Evolutionary conservation across 768 basidiomycete species (phyloP), one percentile per base, ranked within the genome.

Genomic region (Hygrocybe coccinea): DNA sequence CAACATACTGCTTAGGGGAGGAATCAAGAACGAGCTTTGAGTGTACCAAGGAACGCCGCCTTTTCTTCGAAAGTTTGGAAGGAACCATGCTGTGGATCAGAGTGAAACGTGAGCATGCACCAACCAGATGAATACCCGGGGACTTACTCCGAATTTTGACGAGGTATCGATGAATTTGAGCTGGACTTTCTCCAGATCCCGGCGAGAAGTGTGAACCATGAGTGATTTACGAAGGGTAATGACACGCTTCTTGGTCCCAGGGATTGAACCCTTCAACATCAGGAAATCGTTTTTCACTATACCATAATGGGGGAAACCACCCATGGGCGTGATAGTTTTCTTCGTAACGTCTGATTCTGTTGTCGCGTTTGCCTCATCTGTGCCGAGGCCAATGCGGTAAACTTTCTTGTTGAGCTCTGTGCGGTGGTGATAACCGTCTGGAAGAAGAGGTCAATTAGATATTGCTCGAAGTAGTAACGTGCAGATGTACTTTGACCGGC

Each of bases 91-190:
- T 91, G 61, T 19, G 64, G 47, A 58, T 39, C 50, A 41, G 52
- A 47, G 9, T 1, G 6, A 54, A 21, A 63, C 55, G 33, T 60
- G 38, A 11, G 7, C 8, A 57, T n/a, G 17, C n/a, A 11, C 4
- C 17, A 19, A 12, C 24, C 12, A 51, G 22, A 15, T 33, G 17
- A 24, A 24, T 8, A 29, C 36, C 6, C 2, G 34, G 24, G 2
- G 43, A 81, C 87, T 63, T 84, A 91, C 89, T 64, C 95, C 93
- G 76, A 93, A 94, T 76, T 97, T 97, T 74, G 91, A 95, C 41
- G 93, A 91, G 34, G 95, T 97, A 69, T 95, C 94, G 82, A 98
- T 95, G 79, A 95, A 97, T 77, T 95, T 97, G 82, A 97, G 89
- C 59, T 87, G 83, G 59, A 97, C 89, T 80, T 98, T 95, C 83